Base-by-base conservation (phyloP, 352 stramenopile species). In the Paralagenidium karlingii region DNA sequence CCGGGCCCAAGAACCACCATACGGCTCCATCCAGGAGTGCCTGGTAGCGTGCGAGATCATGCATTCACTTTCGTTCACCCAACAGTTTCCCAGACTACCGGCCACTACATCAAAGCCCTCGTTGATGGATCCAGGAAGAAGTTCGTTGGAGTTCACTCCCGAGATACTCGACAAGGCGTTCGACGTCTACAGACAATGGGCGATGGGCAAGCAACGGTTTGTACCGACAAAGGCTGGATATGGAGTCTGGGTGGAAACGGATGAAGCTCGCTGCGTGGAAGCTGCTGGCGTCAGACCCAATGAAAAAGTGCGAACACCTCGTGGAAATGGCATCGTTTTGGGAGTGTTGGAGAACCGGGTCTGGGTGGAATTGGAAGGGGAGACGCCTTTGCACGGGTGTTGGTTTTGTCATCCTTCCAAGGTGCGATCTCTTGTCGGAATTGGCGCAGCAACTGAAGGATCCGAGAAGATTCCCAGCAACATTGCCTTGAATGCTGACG, bases 391-490 rank as follows among this genome's bases (percentile, higher is more conserved):
- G n/a, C 16, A 57, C 11, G 78, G 81, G 19, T 61, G 60, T 16
- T 94, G 82, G 82, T 86, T 82, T 38, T 74, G 84, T 34, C 66
- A 90, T 43, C 65, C 70, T 21, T 82, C 60, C 8, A 75, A 79
- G 24, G 24, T 90, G 12, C 60, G 65, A 1, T 47, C 57, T 3
- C 3, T n/a, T 81, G 32, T 51, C 54, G 24, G n/a, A n/a, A n/a
- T n/a, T n/a, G n/a, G 22, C 22, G 3, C 36, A 41, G 20, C 8
- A 3, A 8, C 22, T 7, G 22, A 40, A 7, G 7, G 8, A 42
- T 20, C 22, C 3, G 32, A 39, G 19, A 21, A 24, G 18, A 22
- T 3, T 24, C 29, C 8, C 7, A 8, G 40, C 7, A 45, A 42
- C 22, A 42, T 39, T 45, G 38, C 33, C 30, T 3, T 20, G 7